These are phyloP conservation scores for Hordeum vulgare DNA, from an alignment of 176 grass and related monocot genomes.

Conservation along the genomic window MorexV3_pseudomolecules_assembly NC_058522.1:512814637-512815136, in stretches of 20 bases:
- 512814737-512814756: slow-evolving; percentile 88
- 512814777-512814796: slow-evolving; percentile 86
- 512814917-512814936: slow-evolving; percentile 56
- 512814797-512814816: slow-evolving; percentile 74
- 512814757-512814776: slow-evolving; percentile 79
- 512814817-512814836: slow-evolving; percentile 93
- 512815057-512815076: not conserved
- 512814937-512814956: not conserved
- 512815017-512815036: not conserved
- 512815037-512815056: not conserved
- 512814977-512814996: not conserved
- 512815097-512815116: not conserved
- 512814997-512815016: not conserved
- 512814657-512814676: not conserved
- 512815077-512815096: not conserved
- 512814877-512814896: slow-evolving; percentile 73
- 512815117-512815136: slow-evolving; percentile 86
- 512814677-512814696: not conserved
- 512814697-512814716: not conserved
- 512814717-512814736: not conserved
- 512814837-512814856: slow-evolving; percentile 90
- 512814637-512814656: not conserved
- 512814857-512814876: slow-evolving; percentile 60
- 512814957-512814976: not conserved
- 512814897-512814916: slow-evolving; percentile 88